Base-by-base conservation (phyloP, 495 filamentous ascomycete species). In the Cenococcum geophilum region DNA sequence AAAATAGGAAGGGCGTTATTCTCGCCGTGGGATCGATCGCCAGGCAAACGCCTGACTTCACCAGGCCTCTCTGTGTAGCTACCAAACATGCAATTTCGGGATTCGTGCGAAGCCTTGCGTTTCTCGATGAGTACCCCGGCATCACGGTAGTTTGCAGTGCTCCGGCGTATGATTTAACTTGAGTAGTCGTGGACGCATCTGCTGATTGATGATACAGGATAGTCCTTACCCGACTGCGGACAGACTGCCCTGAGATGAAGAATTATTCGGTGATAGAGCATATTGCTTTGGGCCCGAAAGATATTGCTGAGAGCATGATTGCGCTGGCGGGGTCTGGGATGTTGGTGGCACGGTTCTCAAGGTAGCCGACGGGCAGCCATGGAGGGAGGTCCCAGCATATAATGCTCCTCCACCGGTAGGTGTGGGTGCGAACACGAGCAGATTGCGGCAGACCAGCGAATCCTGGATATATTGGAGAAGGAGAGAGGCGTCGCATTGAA, bases 11-110 rank as follows among this genome's bases (percentile, higher is more conserved):
- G 51, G 67, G 73, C 20, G 68, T 74, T 1, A 55, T 71, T 1
- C 47, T 70, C 32, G 54, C 68, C 21, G 53, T 68, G 0, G 57
- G 71, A 3, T 66, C 60, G 25, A 42, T 69, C 1, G 68, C 70
- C 2, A 71, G 73, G 8, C 57, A 69, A 14, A 60, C 45, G 6
- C 60, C 59, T 0, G 23, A 16, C 14, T 69, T 69, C 54, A 57
- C 37, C n/a, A 56, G 48, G 3, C 54, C 70, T 16, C 21, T 76
- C 1, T 74, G 73, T 49, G 71, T 61, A 51, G 66, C 73, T 1
- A 63, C 54, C 35, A 75, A 74, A 57, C 70, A 73, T 57, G 73
- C 68, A 0, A 32, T 75, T n/a, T 62, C 70, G 0, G 71, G 71
- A 14, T 73, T 76, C 53, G 63, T 59, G 34, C 66, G 62, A 22